Base-by-base conservation (phyloP, 306 rosid species). In the Oxytropis ochrocephala region DNA sequence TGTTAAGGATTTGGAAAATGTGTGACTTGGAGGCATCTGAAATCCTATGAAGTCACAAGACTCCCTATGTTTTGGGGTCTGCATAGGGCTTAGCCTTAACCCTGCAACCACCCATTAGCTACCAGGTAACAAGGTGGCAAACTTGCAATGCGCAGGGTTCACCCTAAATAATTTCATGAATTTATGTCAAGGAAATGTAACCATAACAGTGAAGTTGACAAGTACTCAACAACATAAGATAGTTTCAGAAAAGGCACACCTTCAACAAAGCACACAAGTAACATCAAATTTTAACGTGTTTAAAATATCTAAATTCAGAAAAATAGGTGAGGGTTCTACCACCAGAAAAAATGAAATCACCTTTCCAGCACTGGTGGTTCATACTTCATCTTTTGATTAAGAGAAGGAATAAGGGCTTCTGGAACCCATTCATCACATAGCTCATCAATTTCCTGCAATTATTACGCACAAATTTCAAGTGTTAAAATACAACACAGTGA, bases 401-500 rank as follows among this genome's bases (percentile, higher is more conserved):
- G 66, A 30, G 88, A 73, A 69, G 99, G 95, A 80, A 95, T 95
- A 67, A 95, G 99, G 36, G 99, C 78, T 69, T 91, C 97, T 17
- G 95, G 99, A 77, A 79, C 89, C 99, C 99, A 95, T 79, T 95
- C 99, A 39, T 85, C 87, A 70, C 99, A 95, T 60, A 95, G 61
- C 73, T 95, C 97, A 33, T 95, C 96, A 66, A 83, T 95, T 89
- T 95, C 99, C 99, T 95, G 74, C 65, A 76, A 32, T 70, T 11
- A 67, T 66, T 33, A 13, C 57, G 60, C 75, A 73, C 44, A 55
- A 38, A 17, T 69, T 61, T 42, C 57, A 46, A 69, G 39, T 11
- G 14, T 39, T 17, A 65, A 70, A 57, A 18, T 11, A 62, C 48
- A 30, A 67, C 11, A 51, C 12, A 18, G 49, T 16, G 32, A 55